These are phyloP conservation scores for Dispira simplex DNA, from an alignment of 192 early-diverging fungal species.

Conservation along the genomic window DNA sequence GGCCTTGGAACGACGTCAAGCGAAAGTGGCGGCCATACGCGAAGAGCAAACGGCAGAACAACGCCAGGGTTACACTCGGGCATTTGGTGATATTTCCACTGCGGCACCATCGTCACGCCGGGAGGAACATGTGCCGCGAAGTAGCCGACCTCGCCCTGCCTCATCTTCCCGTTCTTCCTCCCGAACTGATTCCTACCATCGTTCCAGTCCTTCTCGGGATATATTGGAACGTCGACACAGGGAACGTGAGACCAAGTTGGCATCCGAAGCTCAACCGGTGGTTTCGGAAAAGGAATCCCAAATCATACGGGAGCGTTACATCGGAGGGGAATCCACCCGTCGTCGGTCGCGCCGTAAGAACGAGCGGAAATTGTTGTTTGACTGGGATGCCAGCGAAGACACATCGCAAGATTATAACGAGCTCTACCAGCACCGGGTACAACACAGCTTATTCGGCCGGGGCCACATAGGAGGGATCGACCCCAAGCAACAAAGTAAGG, in stretches of 20 bases:
- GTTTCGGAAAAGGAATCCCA: slow-evolving; percentile 38
- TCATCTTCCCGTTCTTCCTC: neutral
- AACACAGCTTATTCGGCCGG: slow-evolving; percentile 69
- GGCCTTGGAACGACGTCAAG: slow-evolving; percentile 67
- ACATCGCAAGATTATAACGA: slow-evolving; percentile 89
- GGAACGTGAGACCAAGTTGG: too few species aligned
- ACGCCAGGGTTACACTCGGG: too few species aligned
- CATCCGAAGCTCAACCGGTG: neutral
- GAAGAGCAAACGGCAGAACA: slow-evolving; percentile 45
- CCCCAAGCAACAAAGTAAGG: slow-evolving; percentile 51
- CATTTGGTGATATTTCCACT: neutral
- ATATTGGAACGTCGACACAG: too few species aligned
- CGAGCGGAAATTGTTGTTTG: slow-evolving; percentile 95
- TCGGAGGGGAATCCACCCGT: slow-evolving; percentile 61
- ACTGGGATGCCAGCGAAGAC: slow-evolving; percentile 92
- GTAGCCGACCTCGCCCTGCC: neutral
- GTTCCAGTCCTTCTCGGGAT: slow-evolving; percentile 21
- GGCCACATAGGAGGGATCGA: slow-evolving; percentile 81
- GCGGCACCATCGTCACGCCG: neutral
- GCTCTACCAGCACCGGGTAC: slow-evolving; percentile 60
- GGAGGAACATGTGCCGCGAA: neutral
- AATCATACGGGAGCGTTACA: slow-evolving; percentile 63
- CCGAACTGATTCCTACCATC: neutral
- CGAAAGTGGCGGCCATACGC: slow-evolving; percentile 61
- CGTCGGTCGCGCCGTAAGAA: slow-evolving; percentile 70